These are phyloP conservation scores for Trypanosoma brucei DNA, from an alignment of 208 protist species.

Conservation along the genomic window DNA sequence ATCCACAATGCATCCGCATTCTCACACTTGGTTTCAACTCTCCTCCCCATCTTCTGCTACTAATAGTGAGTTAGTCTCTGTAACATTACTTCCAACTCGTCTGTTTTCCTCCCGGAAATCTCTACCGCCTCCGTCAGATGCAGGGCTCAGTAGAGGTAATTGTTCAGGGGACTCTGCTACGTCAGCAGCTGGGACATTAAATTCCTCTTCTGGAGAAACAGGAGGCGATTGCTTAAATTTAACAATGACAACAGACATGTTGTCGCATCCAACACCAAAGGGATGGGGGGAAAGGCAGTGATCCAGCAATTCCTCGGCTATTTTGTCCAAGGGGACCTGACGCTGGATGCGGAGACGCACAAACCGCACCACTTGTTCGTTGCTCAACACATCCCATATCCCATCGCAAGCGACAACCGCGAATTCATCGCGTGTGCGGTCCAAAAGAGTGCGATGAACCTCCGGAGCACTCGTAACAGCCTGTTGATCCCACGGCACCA, in stretches of 20 bases:
- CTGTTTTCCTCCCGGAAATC: no score
- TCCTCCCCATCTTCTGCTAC: no score
- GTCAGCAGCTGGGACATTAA: not conserved
- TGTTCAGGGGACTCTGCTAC: no score
- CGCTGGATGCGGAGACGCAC: slow-evolving; percentile 61
- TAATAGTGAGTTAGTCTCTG: no score
- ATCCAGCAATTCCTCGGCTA: slow-evolving; percentile 77
- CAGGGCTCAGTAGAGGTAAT: no score
- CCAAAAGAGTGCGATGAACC: slow-evolving; percentile 56
- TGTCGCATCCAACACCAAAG: slow-evolving; percentile 86
- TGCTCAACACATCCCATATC: slow-evolving; percentile 90
- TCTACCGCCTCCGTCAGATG: no score
- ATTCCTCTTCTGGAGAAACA: not conserved
- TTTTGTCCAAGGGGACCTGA: slow-evolving; percentile 42
- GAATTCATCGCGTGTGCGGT: slow-evolving; percentile 82
- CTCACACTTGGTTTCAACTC: no score
- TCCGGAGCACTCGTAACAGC: slow-evolving; percentile 86
- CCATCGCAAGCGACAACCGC: slow-evolving; percentile 91
- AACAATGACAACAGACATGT: slow-evolving; percentile 90
- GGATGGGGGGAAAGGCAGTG: slow-evolving; percentile 74
- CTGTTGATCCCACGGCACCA: slow-evolving; percentile 87
- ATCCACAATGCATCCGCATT: no score
- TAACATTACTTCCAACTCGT: no score
- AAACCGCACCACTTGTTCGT: slow-evolving; percentile 84
- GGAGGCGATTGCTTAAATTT: slow-evolving; percentile 35